Evolutionary conservation across 2,329 filamentous ascomycete species (phyloP), one percentile per base, ranked within the genome.

Genomic region (Penicillium sp.): DNA sequence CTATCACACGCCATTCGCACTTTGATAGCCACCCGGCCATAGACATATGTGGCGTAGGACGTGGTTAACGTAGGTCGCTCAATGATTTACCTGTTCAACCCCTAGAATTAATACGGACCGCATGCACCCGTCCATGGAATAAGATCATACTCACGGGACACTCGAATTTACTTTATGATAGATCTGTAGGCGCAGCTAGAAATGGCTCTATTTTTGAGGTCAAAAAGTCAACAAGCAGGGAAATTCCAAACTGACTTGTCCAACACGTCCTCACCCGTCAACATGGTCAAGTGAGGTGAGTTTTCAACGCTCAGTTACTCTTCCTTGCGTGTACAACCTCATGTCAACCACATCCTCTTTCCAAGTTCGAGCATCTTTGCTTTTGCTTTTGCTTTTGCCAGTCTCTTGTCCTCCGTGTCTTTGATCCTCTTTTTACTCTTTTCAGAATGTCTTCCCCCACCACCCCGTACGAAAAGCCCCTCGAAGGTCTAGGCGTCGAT

Each of bases 401-500:
- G 21, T 51, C 29, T 21, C 9, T 29, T n/a, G 9, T 16, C 19
- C 16, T 5, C 19, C n/a, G 19, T 33, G 14, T 3, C 31, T 33
- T 31, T 33, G 31, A 16, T 16, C 13, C 31, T 33, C 31, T 33
- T 11, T 13, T 31, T 33, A 16, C 31, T 33, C 31, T 7, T 33
- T 33, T 33, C 31, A 33, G 31, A 33, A 47, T 49, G 56, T 45
- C 48, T 25, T 21, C 43, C 23, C 46, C 25, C n/a, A 21, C 25
- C n/a, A 21, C 8, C 9, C 26, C 50, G 7, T 16, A 25, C 3
- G 54, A 58, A 26, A 62, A 62, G 13, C 46, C 27, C 1, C 54
- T 53, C 0, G 9, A 31, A 3, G 21, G 33, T 16, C n/a, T 47
- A 11, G 52, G 49, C 8, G 55, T 64, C 10, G 45, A 61, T 23